Conservation (phyloP, 768 basidiomycete genomes). For the Phlegmacium glaucopus region DNA sequence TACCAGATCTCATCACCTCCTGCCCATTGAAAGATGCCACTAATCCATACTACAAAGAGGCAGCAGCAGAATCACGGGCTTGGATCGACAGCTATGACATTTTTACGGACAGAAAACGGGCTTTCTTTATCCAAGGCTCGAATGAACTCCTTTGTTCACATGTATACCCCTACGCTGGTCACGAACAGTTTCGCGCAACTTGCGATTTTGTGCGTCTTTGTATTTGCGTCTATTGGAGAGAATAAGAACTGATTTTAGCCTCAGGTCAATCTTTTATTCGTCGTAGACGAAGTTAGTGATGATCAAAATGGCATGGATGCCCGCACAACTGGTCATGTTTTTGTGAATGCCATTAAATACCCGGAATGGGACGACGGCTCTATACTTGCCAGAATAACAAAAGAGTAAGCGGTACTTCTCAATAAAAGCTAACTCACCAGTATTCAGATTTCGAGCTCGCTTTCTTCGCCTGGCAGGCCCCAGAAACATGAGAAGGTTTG, state of each 20-base stretch:
- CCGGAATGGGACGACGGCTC: conserved; percentile 52
- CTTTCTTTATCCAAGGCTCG: conserved; percentile 59
- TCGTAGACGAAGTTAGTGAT: conserved; percentile 67
- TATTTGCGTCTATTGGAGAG: background rate
- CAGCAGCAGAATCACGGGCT: conserved; percentile 51
- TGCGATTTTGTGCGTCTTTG: conserved; percentile 52
- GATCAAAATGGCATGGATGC: conserved; percentile 59
- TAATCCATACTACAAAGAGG: conserved; percentile 56
- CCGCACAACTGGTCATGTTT: conserved; percentile 46
- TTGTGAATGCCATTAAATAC: conserved; percentile 50
- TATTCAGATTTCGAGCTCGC: conserved; percentile 49
- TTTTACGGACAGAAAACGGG: conserved; percentile 57
- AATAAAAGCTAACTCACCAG: conserved; percentile 1
- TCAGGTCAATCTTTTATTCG: conserved; percentile 59
- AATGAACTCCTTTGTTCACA: conserved; percentile 62
- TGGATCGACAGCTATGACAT: conserved; percentile 62
- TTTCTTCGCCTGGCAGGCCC: conserved; percentile 43
- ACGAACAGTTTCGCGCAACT: conserved; percentile 53
- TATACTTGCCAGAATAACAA: conserved; percentile 55
- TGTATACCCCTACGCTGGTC: conserved; percentile 56
- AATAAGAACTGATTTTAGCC: conserved; percentile 1
- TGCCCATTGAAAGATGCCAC: conserved; percentile 46
- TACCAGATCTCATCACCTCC: conserved; percentile 53
- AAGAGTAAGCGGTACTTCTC: conserved; percentile 37
- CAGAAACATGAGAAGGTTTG: conserved; percentile 46